Percentiles rank a stretch among this genome's conserved stretches.
These are phyloP conservation scores for Exophiala bonariae DNA, from an alignment of 2,329 filamentous ascomycete species.

Conservation along the genomic window DNA sequence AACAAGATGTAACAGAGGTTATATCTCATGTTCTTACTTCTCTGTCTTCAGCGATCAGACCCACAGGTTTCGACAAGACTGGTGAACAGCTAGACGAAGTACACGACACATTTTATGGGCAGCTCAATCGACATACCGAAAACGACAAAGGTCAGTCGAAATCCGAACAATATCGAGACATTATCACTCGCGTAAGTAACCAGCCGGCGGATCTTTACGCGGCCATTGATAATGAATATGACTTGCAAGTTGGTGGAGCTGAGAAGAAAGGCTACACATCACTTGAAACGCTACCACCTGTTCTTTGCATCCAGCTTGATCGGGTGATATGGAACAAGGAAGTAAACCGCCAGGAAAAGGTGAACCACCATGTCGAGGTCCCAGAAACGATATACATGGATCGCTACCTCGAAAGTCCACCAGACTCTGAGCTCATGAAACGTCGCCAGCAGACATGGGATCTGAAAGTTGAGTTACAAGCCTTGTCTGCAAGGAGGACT, in stretches of 20 bases:
- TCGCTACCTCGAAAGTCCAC: conserved; percentile 73
- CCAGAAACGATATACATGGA: conserved; percentile 82
- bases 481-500: conserved; percentile 50
- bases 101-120: conserved; percentile 61
- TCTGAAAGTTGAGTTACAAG: conserved; percentile 64
- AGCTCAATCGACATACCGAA: conserved; percentile 29
- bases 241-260: conserved; percentile 71
- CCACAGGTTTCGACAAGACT: conserved; percentile 63
- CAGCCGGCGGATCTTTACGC: conserved; percentile 71
- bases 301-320: conserved; percentile 87
- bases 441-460: conserved; percentile 72
- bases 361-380: conserved; percentile 75
- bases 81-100: conserved; percentile 81
- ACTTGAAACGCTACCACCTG: conserved; percentile 74
- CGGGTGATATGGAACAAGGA: conserved; percentile 71
- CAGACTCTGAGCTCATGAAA: conserved; percentile 61
- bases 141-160: conserved; percentile 27
- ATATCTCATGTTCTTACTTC: conserved; percentile 90
- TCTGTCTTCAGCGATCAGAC: conserved; percentile 81
- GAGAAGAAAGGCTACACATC: conserved; percentile 66
- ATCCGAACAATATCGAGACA: conserved; percentile 58
- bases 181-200: conserved; percentile 50
- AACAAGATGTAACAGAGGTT: conserved; percentile 95
- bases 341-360: conserved; percentile 64
- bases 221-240: conserved; percentile 82